These are phyloP conservation scores for Pterocarpus macrocarpus DNA, from an alignment of 306 rosid genomes.

Conservation along the genomic window DNA sequence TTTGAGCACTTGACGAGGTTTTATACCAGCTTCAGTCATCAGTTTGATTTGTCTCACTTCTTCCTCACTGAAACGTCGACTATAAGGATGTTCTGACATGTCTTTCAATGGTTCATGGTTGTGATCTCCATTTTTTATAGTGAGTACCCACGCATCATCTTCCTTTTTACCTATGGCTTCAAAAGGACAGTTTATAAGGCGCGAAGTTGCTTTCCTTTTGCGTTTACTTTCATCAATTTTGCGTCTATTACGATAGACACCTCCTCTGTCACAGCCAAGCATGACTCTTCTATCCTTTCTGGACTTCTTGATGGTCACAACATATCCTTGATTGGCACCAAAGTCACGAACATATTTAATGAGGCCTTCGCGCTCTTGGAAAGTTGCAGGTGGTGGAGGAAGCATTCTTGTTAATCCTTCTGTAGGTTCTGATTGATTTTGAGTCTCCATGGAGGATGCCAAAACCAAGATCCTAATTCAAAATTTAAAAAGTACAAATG, in stretches of 20 bases:
- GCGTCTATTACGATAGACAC: conserved; percentile 81
- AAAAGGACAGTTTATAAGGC: conserved; percentile 84
- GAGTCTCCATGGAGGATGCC: conserved; percentile 52
- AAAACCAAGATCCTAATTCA: conserved; percentile 41
- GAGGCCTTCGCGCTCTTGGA: conserved; percentile 80
- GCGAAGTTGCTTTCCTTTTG: conserved; percentile 76
- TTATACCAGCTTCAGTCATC: conserved; percentile 82
- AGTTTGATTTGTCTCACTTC: conserved; percentile 71
- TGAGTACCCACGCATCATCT: conserved; percentile 74
- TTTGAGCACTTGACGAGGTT: conserved; percentile 84
- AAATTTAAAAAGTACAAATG: conserved; percentile 19
- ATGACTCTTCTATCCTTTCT: conserved; percentile 85
- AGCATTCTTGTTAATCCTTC: conserved; percentile 55
- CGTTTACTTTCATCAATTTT: conserved; percentile 80
- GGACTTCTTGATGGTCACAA: conserved; percentile 85
- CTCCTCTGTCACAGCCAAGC: conserved; percentile 88
- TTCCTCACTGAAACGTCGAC: conserved; percentile 80
- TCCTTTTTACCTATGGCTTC: conserved; percentile 81
- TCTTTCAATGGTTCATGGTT: conserved; percentile 81
- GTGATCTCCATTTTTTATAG: conserved; percentile 72
- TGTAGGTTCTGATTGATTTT: conserved; percentile 49
- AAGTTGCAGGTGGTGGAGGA: conserved; percentile 68
- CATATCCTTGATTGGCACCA: conserved; percentile 83
- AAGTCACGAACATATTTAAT: conserved; percentile 73
- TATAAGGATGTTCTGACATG: conserved; percentile 83